Percentiles rank a stretch among this genome's conserved stretches.
phyloP scores from a whole-genome alignment of 2,329 filamentous ascomycete genomes.

The Didymella glomerata region DNA sequence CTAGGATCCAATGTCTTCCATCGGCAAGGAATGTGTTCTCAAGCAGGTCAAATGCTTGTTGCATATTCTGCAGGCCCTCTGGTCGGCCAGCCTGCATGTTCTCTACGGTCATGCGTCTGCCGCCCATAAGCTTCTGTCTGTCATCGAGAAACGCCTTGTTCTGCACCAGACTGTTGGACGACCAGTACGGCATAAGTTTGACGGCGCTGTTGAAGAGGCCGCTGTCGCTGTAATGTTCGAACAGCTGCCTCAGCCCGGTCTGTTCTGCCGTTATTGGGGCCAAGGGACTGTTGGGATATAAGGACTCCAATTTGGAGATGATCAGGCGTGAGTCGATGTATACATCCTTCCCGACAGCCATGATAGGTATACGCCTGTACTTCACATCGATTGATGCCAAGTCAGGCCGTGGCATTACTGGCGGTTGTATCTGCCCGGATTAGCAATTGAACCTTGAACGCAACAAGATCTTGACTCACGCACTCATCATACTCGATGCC shows the following conservation, averaged over 20 bases:
- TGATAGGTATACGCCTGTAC: constrained; percentile 50
- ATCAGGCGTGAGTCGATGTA: constrained; percentile 47
- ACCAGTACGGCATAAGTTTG: constrained; percentile 64
- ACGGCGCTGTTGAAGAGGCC: constrained; percentile 64
- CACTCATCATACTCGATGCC: constrained; percentile 73
- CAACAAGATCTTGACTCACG: constrained; percentile 55
- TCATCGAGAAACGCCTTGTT: constrained; percentile 70
- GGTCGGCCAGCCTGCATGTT: constrained; percentile 56
- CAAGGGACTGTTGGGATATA: constrained; percentile 29
- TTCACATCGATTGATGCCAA: constrained; percentile 44
- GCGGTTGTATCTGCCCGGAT: constrained; percentile 65
- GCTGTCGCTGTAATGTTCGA: constrained; percentile 65
- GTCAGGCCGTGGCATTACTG: constrained; percentile 44
- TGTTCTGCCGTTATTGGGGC: constrained; percentile 43
- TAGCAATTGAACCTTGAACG: neutral
- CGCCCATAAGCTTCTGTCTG: constrained; percentile 56
- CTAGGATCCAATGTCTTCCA: constrained; percentile 71
- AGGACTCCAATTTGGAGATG: constrained; percentile 40
- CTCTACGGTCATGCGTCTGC: constrained; percentile 53
- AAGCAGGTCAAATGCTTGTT: constrained; percentile 64
- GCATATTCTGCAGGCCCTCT: constrained; percentile 65
- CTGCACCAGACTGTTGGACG: constrained; percentile 62
- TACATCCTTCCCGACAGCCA: constrained; percentile 44
- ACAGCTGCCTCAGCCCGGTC: constrained; percentile 61
- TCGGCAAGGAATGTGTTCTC: constrained; percentile 71